Conservation (phyloP, 2,329 filamentous ascomycete species). For the Fusarium solani-melongenae region DNA sequence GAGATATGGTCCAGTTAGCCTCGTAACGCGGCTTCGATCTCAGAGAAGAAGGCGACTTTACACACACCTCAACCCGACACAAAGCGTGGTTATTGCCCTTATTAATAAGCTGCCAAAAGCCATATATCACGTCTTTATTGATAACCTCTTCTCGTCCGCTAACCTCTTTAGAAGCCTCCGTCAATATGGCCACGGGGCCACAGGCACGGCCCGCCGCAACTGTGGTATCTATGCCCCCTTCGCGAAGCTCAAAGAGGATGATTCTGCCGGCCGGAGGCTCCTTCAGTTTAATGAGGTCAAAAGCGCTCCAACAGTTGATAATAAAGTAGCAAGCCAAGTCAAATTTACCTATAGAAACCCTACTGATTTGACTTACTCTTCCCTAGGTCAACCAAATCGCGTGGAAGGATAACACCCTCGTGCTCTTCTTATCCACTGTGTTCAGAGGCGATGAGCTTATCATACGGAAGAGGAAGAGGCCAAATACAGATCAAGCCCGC, state of each 20-base stretch:
- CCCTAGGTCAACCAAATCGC: too few species aligned
- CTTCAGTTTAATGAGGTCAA: background rate
- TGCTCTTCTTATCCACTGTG: too few species aligned
- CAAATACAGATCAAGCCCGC: background rate
- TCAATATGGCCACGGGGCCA: background rate
- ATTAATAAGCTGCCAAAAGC: conserved; percentile 9
- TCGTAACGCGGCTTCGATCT: background rate
- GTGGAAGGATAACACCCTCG: too few species aligned
- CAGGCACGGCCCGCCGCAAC: conserved; percentile 16
- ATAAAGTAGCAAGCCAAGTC: too few species aligned
- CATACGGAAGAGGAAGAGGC: too few species aligned
- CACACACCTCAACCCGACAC: conserved; percentile 8
- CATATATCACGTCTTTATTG: conserved; percentile 20
- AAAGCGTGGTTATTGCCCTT: conserved; percentile 21
- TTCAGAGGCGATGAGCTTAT: too few species aligned
- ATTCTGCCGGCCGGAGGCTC: background rate
- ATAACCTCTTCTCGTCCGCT: conserved; percentile 20
- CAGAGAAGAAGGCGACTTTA: background rate
- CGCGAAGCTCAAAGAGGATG: conserved; percentile 2
- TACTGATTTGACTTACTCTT: background rate
- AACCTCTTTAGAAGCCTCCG: conserved; percentile 12
- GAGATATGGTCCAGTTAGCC: background rate
- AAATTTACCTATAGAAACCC: too few species aligned
- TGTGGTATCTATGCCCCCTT: conserved; percentile 10
- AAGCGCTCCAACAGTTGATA: too few species aligned